These are phyloP conservation scores for Bipolaris sorokiniana DNA, from an alignment of 2,329 filamentous ascomycete species.

Conservation along the genomic window DNA sequence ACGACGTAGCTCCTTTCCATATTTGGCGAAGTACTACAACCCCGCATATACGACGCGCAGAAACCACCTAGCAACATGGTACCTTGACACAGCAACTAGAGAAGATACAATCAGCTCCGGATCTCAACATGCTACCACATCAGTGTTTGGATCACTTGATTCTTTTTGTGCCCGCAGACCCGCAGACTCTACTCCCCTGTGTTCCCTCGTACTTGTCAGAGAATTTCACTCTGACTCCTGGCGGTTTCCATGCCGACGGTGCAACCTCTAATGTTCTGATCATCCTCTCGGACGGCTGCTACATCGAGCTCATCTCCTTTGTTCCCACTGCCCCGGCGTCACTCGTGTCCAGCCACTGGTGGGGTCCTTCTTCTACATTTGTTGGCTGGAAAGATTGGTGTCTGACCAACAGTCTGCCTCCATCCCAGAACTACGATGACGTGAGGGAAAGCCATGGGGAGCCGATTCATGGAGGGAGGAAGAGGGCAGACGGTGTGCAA, in stretches of 20 bases:
- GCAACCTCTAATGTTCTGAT: conserved; percentile 68
- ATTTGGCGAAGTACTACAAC: not conserved
- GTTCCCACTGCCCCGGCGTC: conserved; percentile 12
- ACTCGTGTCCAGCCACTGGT: conserved; percentile 61
- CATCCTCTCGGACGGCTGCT: conserved; percentile 67
- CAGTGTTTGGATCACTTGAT: conserved; percentile 67
- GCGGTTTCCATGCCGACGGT: conserved; percentile 67
- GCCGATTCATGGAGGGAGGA: conserved; percentile 61
- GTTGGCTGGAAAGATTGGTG: conserved; percentile 67
- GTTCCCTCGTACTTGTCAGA: conserved; percentile 57
- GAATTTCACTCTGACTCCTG: conserved; percentile 64
- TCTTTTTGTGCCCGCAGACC: conserved; percentile 65
- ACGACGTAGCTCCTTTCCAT: not conserved
- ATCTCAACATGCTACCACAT: not conserved
- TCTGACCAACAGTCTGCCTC: conserved; percentile 35
- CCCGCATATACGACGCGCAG: not conserved
- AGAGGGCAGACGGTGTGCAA: conserved; percentile 60
- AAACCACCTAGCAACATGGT: not conserved
- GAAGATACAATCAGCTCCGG: not conserved
- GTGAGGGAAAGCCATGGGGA: conserved; percentile 54
- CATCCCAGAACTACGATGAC: conserved; percentile 17
- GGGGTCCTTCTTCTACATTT: conserved; percentile 61
- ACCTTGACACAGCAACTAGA: not conserved
- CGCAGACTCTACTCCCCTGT: conserved; percentile 49
- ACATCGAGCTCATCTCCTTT: conserved; percentile 71